Conservation (phyloP, 1,284 basidiomycete genomes). For the Schizophyllum amplum region DNA sequence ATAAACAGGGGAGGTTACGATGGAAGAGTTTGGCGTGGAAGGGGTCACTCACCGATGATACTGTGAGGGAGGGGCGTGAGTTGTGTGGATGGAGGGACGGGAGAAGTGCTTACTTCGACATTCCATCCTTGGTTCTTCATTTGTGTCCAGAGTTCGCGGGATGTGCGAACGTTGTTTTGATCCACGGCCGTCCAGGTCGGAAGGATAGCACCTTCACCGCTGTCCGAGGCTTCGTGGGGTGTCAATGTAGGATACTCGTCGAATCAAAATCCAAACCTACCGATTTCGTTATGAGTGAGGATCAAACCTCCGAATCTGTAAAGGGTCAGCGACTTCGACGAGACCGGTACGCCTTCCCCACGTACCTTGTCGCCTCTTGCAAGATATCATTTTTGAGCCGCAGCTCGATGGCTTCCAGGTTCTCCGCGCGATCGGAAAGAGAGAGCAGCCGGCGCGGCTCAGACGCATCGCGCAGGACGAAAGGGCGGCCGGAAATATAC, state of each 20-base stretch:
- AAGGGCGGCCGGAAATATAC: conserved; percentile 91
- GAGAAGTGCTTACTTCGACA: conserved; percentile 57
- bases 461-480: conserved; percentile 90
- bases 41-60: conserved; percentile 49
- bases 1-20: no score
- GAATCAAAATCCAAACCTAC: conserved; percentile 25
- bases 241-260: conserved; percentile 4
- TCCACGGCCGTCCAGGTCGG: conserved; percentile 97
- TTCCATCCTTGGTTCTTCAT: conserved; percentile 84
- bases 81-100: conserved; percentile 3
- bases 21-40: background rate
- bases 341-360: conserved; percentile 4
- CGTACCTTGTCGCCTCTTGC: conserved; percentile 74
- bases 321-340: background rate
- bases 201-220: conserved; percentile 73
- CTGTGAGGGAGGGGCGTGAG: conserved; percentile 22
- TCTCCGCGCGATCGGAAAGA: conserved; percentile 88
- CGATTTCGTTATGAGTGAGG: conserved; percentile 88
- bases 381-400: conserved; percentile 91
- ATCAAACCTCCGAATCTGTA: conserved; percentile 82
- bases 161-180: conserved; percentile 76
- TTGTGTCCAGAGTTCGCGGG: conserved; percentile 78
- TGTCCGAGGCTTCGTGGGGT: conserved; percentile 40
- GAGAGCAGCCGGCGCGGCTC: conserved; percentile 77
- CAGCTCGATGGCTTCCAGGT: conserved; percentile 91